These are phyloP conservation scores for Trichoderma atroviride DNA, from an alignment of 2,329 filamentous ascomycete species.

Conservation along the genomic window DNA sequence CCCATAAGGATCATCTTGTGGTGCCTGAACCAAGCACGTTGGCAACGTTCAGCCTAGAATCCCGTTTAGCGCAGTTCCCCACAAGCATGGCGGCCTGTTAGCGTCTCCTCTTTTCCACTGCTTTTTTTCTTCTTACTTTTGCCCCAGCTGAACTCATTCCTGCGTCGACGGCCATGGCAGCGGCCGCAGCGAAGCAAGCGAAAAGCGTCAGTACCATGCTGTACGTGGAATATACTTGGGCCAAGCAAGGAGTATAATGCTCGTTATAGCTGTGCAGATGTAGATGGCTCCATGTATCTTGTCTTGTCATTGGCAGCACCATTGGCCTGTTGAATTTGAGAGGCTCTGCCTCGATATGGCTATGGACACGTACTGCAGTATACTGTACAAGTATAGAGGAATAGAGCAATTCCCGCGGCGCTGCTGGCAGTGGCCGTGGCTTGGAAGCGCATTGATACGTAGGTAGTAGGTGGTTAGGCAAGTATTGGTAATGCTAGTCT, in stretches of 20 bases:
- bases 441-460: neutral
- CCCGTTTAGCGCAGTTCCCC: slow-evolving; percentile 11
- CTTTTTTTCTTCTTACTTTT: neutral
- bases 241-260: neutral
- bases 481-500: neutral
- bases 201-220: neutral
- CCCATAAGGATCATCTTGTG: neutral
- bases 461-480: neutral
- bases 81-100: slow-evolving; percentile 12
- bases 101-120: slow-evolving; percentile 12
- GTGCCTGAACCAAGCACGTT: neutral
- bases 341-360: neutral
- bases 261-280: neutral
- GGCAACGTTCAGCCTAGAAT: neutral
- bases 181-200: neutral
- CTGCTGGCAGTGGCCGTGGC: neutral
- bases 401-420: neutral
- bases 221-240: neutral
- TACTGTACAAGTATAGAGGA: neutral
- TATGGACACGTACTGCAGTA: no score
- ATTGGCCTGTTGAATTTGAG: neutral
- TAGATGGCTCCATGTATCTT: neutral
- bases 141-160: slow-evolving; percentile 19
- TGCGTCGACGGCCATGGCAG: neutral
- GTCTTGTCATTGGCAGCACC: no score